Evolutionary conservation across 176 grass and related monocot genomes (phyloP).

Genomic region (Dactylis glomerata): DNA sequence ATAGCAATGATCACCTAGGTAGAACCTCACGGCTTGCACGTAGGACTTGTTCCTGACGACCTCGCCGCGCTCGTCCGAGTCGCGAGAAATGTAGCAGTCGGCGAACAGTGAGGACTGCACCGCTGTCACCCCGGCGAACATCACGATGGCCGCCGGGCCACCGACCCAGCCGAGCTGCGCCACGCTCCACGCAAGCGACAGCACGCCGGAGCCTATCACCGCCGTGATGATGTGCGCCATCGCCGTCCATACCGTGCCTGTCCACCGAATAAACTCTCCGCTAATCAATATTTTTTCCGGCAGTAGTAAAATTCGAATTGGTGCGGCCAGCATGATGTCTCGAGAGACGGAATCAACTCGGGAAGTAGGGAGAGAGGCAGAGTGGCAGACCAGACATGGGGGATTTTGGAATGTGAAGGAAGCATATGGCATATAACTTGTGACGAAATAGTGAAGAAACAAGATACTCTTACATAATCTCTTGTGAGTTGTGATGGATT

Average conservation of each 20-base stretch:
- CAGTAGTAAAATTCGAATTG: too few relatives aligned
- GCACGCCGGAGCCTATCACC: slow-evolving; percentile 75
- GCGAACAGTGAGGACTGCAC: slow-evolving; percentile 52
- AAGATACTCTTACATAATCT: neutral
- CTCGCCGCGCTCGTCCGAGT: slow-evolving; percentile 55
- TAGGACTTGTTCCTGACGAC: slow-evolving; percentile 58
- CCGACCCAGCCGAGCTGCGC: slow-evolving; percentile 76
- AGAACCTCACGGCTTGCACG: slow-evolving; percentile 51
- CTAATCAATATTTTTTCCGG: too few relatives aligned
- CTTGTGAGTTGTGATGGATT: neutral
- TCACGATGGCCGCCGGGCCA: slow-evolving; percentile 48
- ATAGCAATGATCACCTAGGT: slow-evolving; percentile 37
- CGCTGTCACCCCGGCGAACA: slow-evolving; percentile 66
- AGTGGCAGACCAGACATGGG: neutral
- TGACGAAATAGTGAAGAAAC: neutral
- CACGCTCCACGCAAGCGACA: slow-evolving; percentile 83
- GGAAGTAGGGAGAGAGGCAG: too few relatives aligned
- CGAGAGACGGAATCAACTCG: too few relatives aligned
- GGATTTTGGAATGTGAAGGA: neutral
- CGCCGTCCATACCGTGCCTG: slow-evolving; percentile 81
- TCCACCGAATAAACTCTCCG: too few relatives aligned
- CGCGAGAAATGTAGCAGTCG: slow-evolving; percentile 65
- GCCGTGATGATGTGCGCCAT: slow-evolving; percentile 79
- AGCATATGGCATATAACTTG: neutral
- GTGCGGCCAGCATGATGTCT: too few relatives aligned